Evolutionary conservation across 306 rosid species (phyloP), one percentile per base, ranked within the genome.

Genomic region (Sindora glabra): DNA sequence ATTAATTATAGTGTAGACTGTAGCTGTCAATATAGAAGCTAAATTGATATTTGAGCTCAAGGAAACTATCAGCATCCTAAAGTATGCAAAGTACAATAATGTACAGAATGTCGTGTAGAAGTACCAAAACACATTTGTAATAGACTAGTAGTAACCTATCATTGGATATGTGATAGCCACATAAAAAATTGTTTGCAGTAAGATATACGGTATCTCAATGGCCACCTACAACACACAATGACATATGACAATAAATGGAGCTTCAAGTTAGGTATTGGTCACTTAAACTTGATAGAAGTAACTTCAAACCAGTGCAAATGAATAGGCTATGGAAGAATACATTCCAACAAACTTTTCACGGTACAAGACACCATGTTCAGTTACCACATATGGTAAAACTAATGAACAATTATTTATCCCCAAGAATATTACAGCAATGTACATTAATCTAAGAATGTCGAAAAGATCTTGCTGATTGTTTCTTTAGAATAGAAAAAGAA

Each of bases 341-440:
- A 87, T 87, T 64, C 95, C 95, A 12, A 89, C 86, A 47, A 87
- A 87, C 48, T 78, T 73, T 77, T 87, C 95, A 18, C 95, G 77
- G 70, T 84, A 87, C 69, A 87, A 67, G 53, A 87, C 89, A 1
- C 39, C 18, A 27, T 89, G 86, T 68, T 83, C 95, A n/a, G 86
- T 84, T 62, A 73, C 79, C 59, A 87, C 85, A 6, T 81, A 81
- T 18, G 92, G 86, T 23, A 81, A 77, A 52, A 84, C 70, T 14
- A 81, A 58, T 27, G 83, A 60, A 56, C 89, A 81, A 47, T 87
- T 84, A 71, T 80, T 84, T 72, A 84, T 23, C n/a, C 95, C 95
- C 73, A 87, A 72, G 83, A 87, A 87, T 74, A 87, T 79, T 19
- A 81, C 91, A 51, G 95, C 86, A 57, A 72, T 77, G 52, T 73